These are phyloP conservation scores for Amorphotheca resinae DNA, from an alignment of 495 filamentous ascomycete genomes.

Conservation along the genomic window DNA sequence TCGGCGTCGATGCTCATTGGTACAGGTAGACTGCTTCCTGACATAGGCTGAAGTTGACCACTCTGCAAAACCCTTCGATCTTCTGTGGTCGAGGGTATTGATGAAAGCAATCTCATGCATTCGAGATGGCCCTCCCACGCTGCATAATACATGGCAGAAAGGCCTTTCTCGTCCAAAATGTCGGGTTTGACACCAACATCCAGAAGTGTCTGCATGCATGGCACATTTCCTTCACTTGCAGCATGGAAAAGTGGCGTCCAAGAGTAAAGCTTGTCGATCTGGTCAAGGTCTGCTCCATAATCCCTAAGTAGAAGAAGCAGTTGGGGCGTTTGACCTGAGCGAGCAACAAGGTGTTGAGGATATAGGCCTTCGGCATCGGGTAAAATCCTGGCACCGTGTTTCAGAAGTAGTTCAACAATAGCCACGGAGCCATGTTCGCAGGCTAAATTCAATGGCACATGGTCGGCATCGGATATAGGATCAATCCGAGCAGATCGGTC, in stretches of 20 bases:
- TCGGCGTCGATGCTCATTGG: conserved; percentile 66
- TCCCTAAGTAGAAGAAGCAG: conserved; percentile 67
- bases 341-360: conserved; percentile 93
- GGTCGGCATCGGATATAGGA: conserved; percentile 70
- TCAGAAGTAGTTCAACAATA: conserved; percentile 73
- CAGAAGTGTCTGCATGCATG: conserved; percentile 68
- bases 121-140: conserved; percentile 95
- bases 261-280: conserved; percentile 87
- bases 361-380: conserved; percentile 93
- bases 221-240: conserved; percentile 88
- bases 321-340: conserved; percentile 69
- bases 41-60: conserved; percentile 21
- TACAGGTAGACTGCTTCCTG: conserved; percentile 37
- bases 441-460: conserved; percentile 86
- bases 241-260: conserved; percentile 97
- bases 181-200: conserved; percentile 60
- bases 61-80: conserved; percentile 17
- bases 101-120: conserved; percentile 81
- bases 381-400: conserved; percentile 61
- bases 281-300: conserved; percentile 85
- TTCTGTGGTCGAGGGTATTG: conserved; percentile 25
- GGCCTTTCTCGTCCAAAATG: conserved; percentile 77
- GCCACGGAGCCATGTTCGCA: conserved; percentile 79
- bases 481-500: conserved; percentile 63
- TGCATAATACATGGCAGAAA: conserved; percentile 95